Base-by-base conservation (phyloP, 176 grass and related monocot genomes). In the Eleusine indica region DNA sequence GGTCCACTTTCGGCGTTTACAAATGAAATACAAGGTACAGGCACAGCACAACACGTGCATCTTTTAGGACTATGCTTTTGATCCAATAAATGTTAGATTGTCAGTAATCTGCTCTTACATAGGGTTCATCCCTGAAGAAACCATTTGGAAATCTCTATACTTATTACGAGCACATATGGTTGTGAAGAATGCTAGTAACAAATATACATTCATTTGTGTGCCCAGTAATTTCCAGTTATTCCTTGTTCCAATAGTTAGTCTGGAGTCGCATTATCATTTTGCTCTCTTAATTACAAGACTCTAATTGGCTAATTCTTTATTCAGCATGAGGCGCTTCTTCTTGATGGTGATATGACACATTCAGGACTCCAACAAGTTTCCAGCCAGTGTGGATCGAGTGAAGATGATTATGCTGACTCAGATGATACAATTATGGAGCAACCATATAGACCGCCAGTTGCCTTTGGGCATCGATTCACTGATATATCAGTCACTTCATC, bases 11-110 rank as follows among this genome's bases (percentile, higher is more conserved):
- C 89, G 86, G 69, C 69, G 89, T 35, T 80, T 86, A 29, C 86
- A 84, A 60, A 84, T 94, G 86, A 94, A 85, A 88, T 94, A 94
- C 69, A 94, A 91, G 89, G 92, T 90, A 77, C 14, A 91, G 89
- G 92, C 88, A 77, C 14, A 39, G 61, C n/a, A 63, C 42, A n/a
- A 62, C 29, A 30, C 38, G 38, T 83, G 57, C 42, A 16, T 67
- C 66, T 2, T 67, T n/a, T 49, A 21, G 66, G 43, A 79, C n/a
- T 37, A 15, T 19, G 7, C 22, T 46, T 82, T 13, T 49, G 5
- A 51, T 4, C 18, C 5, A n/a, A 53, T 21, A 22, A 15, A 68
- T 11, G 1, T 65, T 73, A 51, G 18, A 4, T 57, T 64, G 22
- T 82, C 10, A 48, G 41, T 79, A 48, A 3, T 63, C 40, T 17